A percentile compares a stretch with the other conserved stretches of the same genome.
These are phyloP conservation scores for Leishmania lainsoni DNA, from an alignment of 208 protist species.

Conservation along the genomic window DNA sequence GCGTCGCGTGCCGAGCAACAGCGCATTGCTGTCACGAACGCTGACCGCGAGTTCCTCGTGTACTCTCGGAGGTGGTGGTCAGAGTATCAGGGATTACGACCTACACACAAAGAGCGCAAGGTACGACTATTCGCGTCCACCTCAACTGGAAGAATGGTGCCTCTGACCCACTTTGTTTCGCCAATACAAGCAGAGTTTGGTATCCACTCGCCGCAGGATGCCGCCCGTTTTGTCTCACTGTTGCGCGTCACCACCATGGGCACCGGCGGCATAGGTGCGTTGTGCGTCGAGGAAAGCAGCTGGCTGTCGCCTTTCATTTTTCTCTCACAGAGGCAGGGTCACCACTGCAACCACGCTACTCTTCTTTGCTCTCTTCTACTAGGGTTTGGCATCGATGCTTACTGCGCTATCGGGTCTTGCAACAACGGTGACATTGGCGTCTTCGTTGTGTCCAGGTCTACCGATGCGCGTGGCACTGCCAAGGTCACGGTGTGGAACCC, in stretches of 20 bases:
- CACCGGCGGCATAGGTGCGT: slow-evolving; percentile 32
- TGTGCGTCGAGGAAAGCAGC: slow-evolving; percentile 23
- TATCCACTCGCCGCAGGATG: slow-evolving; percentile 80
- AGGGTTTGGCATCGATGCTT: slow-evolving; percentile 91
- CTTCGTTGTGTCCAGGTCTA: slow-evolving; percentile 75
- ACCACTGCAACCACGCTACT: slow-evolving; percentile 82
- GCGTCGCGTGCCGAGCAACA: slow-evolving; percentile 74
- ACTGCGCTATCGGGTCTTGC: slow-evolving; percentile 70
- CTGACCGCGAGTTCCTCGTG: slow-evolving; percentile 93
- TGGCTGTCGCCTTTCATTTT: slow-evolving; percentile 89
- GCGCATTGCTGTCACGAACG: slow-evolving; percentile 74
- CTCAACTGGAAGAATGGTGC: slow-evolving; percentile 79
- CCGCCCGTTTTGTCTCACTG: slow-evolving; percentile 91
- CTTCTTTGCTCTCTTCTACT: slow-evolving; percentile 92
- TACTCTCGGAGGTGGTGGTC: slow-evolving; percentile 93
- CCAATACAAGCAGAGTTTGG: slow-evolving; percentile 71
- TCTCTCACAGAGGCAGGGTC: slow-evolving; percentile 83
- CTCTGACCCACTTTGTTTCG: slow-evolving; percentile 88
- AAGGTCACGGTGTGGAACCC: slow-evolving; percentile 86
- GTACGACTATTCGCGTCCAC: slow-evolving; percentile 91
- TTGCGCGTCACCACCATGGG: slow-evolving; percentile 56
- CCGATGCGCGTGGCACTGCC: slow-evolving; percentile 29
- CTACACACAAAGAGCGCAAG: slow-evolving; percentile 68
- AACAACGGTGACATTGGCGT: slow-evolving; percentile 50
- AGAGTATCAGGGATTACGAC: slow-evolving; percentile 75